Evolutionary conservation across 371 early-diverging fungal species (phyloP).

Genomic region (Blastocladiella emersonii): DNA sequence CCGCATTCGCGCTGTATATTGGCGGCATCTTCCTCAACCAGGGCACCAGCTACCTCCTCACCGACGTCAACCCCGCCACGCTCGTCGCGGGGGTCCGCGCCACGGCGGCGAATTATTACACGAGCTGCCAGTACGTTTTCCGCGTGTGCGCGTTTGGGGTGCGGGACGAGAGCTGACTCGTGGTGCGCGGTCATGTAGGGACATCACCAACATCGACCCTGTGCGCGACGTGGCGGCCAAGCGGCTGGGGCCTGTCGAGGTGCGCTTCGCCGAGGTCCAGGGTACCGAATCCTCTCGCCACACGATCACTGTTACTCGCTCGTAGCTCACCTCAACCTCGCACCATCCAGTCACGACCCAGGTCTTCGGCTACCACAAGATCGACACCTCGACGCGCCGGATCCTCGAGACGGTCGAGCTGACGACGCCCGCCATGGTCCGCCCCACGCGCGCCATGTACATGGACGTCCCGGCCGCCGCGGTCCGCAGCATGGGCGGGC

Average conservation of each 20-base stretch:
- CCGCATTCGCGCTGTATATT: conserved; percentile 14
- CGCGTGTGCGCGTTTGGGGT: no score
- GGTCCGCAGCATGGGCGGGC: neutral
- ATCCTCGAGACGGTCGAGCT: conserved; percentile 14
- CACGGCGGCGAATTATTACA: conserved; percentile 14
- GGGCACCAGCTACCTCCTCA: conserved; percentile 13
- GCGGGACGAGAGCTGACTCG: no score
- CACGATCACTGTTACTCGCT: neutral
- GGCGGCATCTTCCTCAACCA: conserved; percentile 20
- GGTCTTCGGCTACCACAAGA: neutral
- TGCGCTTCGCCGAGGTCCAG: conserved; percentile 11
- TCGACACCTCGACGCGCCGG: conserved; percentile 3
- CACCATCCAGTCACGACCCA: neutral
- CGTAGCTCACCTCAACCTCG: neutral
- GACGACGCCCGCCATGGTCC: conserved; percentile 6
- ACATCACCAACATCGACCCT: neutral
- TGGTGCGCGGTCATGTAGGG: no score
- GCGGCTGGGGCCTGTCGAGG: neutral
- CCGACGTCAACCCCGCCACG: conserved; percentile 9
- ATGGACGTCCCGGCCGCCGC: conserved; percentile 9
- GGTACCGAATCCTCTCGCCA: conserved; percentile 5
- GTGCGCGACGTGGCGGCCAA: neutral
- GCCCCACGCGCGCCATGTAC: conserved; percentile 10
- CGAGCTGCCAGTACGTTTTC: conserved; percentile 6
- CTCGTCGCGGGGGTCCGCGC: conserved; percentile 11